Evolutionary conservation across 148 eudicot genomes (phyloP).

Genomic region (Fagopyrum homotropicum): DNA sequence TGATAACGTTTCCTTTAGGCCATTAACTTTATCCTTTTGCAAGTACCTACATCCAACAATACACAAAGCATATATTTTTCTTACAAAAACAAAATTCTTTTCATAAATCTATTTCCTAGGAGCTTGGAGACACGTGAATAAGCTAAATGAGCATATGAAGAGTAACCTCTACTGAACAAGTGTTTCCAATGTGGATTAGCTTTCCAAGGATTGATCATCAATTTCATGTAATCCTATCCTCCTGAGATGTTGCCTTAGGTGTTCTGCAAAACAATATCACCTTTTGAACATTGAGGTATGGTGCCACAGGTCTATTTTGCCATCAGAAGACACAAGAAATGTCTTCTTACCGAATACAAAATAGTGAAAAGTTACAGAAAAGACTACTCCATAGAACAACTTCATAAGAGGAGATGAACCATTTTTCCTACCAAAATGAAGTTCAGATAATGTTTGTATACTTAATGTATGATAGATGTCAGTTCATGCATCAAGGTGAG

Average conservation of each 20-base stretch:
- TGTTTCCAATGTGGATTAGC: constrained; percentile 57
- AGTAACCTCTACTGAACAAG: constrained; percentile 87
- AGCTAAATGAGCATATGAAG: neutral
- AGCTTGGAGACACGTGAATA: neutral
- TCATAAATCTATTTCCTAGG: neutral
- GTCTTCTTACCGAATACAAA: no score
- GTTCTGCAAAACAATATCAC: no score
- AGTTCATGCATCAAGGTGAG: neutral
- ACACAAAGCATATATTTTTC: neutral
- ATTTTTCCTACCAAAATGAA: neutral
- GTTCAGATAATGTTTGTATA: neutral
- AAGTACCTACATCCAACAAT: constrained; percentile 38
- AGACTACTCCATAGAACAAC: no score
- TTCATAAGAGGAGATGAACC: neutral
- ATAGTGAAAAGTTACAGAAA: no score
- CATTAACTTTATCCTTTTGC: constrained; percentile 82
- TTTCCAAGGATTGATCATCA: constrained; percentile 66
- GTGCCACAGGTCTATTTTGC: no score
- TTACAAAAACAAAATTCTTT: neutral
- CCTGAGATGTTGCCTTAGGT: no score
- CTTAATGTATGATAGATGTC: neutral
- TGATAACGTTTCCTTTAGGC: constrained; percentile 67
- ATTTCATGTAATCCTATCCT: no score
- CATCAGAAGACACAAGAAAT: no score
- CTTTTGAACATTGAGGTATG: no score